Conservation (phyloP, 352 stramenopile genomes). For the Blastocystis sp. region DNA sequence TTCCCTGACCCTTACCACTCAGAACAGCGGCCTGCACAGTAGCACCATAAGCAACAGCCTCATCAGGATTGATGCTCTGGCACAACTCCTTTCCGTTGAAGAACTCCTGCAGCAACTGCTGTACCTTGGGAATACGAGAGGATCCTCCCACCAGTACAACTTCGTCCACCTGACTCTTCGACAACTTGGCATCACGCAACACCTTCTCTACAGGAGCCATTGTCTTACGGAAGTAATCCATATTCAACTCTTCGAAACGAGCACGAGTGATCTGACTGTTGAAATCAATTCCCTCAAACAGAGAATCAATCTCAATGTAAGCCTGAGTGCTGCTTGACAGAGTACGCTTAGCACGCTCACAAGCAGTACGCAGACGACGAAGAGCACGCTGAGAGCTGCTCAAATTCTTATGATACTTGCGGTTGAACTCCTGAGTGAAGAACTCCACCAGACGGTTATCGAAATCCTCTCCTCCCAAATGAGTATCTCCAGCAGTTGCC, state of each 20-base stretch:
- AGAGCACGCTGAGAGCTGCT: constrained; percentile 84
- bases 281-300: constrained; percentile 92
- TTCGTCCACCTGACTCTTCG: constrained; percentile 92
- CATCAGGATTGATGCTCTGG: constrained; percentile 88
- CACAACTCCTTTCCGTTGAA: constrained; percentile 94
- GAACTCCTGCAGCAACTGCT: constrained; percentile 90
- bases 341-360: constrained; percentile 93
- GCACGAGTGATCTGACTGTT: constrained; percentile 83
- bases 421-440: constrained; percentile 91
- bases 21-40: constrained; percentile 84
- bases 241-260: constrained; percentile 96
- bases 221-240: constrained; percentile 98
- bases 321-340: constrained; percentile 88
- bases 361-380: constrained; percentile 90
- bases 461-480: constrained; percentile 98
- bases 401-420: constrained; percentile 77
- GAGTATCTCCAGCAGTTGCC: constrained; percentile 95
- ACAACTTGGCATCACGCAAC: constrained; percentile 84
- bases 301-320: constrained; percentile 90
- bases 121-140: constrained; percentile 93
- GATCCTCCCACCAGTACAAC: constrained; percentile 96
- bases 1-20: constrained; percentile 77
- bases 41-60: constrained; percentile 95
- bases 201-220: constrained; percentile 87
- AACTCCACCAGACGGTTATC: constrained; percentile 99